Conservation (phyloP, 148 eudicot species). For the Hydrangea macrophylla region DNA sequence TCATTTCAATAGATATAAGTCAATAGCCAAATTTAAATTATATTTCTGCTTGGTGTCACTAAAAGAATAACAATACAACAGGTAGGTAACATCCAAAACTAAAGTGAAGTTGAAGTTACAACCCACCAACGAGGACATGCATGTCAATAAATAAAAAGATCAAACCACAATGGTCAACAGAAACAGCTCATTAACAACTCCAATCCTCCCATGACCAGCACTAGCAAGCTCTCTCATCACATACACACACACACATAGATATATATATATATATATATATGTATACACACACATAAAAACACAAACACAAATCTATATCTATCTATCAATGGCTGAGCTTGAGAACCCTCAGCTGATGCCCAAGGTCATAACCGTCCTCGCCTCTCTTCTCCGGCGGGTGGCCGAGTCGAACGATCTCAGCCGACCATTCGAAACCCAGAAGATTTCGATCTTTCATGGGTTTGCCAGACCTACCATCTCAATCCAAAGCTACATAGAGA, state of each 20-base stretch:
- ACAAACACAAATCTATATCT: not conserved
- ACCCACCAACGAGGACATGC: not conserved
- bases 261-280: not conserved
- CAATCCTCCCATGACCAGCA: not conserved
- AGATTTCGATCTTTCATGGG: conserved; percentile 63
- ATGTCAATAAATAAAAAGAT: not conserved
- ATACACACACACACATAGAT: not conserved
- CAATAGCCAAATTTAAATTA: conserved; percentile 16
- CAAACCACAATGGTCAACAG: not conserved
- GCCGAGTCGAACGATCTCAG: conserved; percentile 57
- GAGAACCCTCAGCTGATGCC: conserved; percentile 37
- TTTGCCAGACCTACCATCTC: conserved; percentile 60
- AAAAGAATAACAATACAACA: not conserved
- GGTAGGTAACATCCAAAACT: not conserved
- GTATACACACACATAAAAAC: not conserved
- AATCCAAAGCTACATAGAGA: conserved; percentile 55
- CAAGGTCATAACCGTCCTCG: conserved; percentile 41
- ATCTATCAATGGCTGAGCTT: conserved; percentile 24
- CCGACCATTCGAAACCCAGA: conserved; percentile 22
- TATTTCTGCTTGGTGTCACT: not conserved
- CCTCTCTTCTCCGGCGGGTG: conserved; percentile 53
- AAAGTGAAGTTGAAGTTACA: not conserved
- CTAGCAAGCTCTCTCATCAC: conserved; percentile 6
- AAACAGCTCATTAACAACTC: conserved; percentile 12
- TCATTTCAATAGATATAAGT: conserved; percentile 32